A percentile compares a stretch with the other conserved stretches of the same genome.
Evolutionary conservation across 208 protist genomes (phyloP).

Genomic region (Leishmania lainsoni): DNA sequence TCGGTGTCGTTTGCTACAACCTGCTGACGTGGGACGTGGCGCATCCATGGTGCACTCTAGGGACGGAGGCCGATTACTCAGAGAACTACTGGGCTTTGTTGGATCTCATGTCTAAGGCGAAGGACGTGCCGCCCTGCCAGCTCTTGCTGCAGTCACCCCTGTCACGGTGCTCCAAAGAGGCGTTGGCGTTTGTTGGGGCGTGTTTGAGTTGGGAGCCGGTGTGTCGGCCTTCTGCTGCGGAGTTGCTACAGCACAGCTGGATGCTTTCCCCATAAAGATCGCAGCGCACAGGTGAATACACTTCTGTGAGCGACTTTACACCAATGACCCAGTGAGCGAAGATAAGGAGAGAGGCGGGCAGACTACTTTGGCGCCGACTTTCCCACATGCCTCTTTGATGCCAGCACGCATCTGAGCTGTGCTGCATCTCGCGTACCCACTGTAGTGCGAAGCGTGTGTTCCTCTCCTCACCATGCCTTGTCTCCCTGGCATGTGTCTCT

Average conservation of each 20-base stretch:
- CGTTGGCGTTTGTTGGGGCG: slow-evolving; percentile 25
- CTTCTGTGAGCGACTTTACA: neutral
- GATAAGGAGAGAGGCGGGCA: neutral
- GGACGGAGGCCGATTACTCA: neutral
- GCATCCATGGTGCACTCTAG: slow-evolving; percentile 27
- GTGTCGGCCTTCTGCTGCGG: slow-evolving; percentile 31
- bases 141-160: slow-evolving; percentile 10
- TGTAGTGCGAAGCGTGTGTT: neutral
- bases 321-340: neutral
- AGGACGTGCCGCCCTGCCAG: neutral
- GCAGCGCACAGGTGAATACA: neutral
- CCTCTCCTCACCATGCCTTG: slow-evolving; percentile 4
- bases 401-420: neutral
- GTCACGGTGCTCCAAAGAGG: slow-evolving; percentile 11
- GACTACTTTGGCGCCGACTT: neutral
- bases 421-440: neutral
- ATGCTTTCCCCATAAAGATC: neutral
- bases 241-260: slow-evolving; percentile 39
- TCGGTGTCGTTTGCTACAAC: slow-evolving; percentile 53
- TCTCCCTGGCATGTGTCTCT: neutral
- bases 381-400: neutral
- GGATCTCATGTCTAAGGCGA: slow-evolving; percentile 5
- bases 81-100: slow-evolving; percentile 26
- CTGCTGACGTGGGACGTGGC: slow-evolving; percentile 32
- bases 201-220: slow-evolving; percentile 45